These are phyloP conservation scores for Phytopythium montanum DNA, from an alignment of 352 stramenopile species.

Conservation along the genomic window DNA sequence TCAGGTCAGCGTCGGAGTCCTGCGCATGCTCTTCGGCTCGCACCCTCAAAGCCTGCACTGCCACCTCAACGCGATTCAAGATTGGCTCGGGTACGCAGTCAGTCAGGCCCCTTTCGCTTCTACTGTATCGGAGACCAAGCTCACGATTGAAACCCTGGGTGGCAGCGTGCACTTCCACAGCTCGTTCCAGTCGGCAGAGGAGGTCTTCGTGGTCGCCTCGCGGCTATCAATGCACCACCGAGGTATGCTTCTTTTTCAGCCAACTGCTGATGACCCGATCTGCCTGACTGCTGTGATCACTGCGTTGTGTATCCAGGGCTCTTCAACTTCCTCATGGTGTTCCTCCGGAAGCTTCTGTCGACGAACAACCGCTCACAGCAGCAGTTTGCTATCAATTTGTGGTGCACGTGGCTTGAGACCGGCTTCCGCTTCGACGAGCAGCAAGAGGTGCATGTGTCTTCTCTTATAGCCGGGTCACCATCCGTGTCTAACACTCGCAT, in stretches of 20 bases:
- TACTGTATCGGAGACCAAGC: not conserved
- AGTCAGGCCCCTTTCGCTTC: not conserved
- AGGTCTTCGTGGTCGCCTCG: conserved; percentile 46
- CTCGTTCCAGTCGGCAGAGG: conserved; percentile 30
- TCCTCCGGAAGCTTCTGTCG: conserved; percentile 73
- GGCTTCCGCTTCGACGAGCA: conserved; percentile 38
- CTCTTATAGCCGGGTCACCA: not conserved
- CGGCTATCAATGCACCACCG: conserved; percentile 36
- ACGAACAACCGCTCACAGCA: conserved; percentile 38
- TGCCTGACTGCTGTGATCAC: not conserved
- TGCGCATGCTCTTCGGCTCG: conserved; percentile 47
- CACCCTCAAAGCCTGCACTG: conserved; percentile 28
- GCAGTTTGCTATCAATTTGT: conserved; percentile 62
- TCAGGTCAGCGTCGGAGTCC: conserved; percentile 3
- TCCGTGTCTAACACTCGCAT: not conserved
- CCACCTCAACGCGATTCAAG: conserved; percentile 54
- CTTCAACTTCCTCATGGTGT: conserved; percentile 81
- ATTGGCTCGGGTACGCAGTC: conserved; percentile 54
- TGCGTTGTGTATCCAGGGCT: conserved; percentile 41
- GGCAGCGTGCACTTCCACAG: conserved; percentile 45
- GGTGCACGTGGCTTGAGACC: conserved; percentile 62
- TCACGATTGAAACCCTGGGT: not conserved
- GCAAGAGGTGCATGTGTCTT: conserved; percentile 46
- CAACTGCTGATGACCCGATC: not conserved
- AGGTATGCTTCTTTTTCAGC: conserved; percentile 18